Evolutionary conservation across 225 moss, liverwort and hornwort genomes (phyloP), one percentile per base, ranked within the genome.

Genomic region (Marchantia paleacea): DNA sequence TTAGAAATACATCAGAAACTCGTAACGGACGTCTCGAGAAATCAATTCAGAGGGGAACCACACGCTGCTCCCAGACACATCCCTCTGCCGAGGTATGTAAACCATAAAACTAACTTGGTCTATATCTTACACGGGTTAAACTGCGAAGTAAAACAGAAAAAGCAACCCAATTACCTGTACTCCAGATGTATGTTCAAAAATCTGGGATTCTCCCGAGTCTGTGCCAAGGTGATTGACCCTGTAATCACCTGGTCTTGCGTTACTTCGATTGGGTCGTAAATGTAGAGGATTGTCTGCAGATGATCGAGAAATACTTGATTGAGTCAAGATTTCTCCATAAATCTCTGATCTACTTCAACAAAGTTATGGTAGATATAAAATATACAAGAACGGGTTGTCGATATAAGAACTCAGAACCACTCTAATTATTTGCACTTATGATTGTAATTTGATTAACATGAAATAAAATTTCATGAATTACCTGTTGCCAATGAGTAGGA

Each of bases 401-500:
- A 39, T 39, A 5, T 39, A 2, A 39, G 39, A 39, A 39, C 39
- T 39, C 39, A 39, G 39, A 39, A 39, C 39, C 5, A 5, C 39
- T 39, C 2, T 39, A 5, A 39, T 39, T 39, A 2, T 39, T 39
- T 39, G 39, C 39, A 39, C 39, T 2, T 2, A 39, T 2, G 39
- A 39, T n/a, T n/a, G n/a, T n/a, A n/a, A n/a, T n/a, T n/a, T n/a
- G n/a, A n/a, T n/a, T n/a, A 9, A 5, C 57, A 57, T 57, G 57
- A 19, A 9, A 19, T 19, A 4, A 13, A 4, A 39, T 39, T 39
- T 39, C 39, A 2, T 39, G 8, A 48, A 49, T 24, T 18, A 90
- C 92, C 91, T 93, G 94, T 81, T 93, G 93, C 97, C 97, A 97
- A 82, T 97, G 97, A 29, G 97, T 97, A 72, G 93, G 91, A 83